Evolutionary conservation across 2,329 filamentous ascomycete species (phyloP).

Genomic region (Fusarium sp.): DNA sequence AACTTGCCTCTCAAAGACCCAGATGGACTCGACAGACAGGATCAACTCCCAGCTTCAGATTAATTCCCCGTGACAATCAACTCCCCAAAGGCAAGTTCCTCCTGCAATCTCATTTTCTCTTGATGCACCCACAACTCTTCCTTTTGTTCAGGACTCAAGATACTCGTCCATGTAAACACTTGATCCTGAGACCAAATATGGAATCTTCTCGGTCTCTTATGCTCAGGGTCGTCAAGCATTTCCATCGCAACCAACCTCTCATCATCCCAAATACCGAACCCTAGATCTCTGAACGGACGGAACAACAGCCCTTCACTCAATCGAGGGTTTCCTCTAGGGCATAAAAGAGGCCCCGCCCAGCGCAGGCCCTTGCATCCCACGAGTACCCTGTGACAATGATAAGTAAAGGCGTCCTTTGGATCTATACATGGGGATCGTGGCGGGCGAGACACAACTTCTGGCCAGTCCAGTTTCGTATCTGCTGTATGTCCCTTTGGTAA

Average conservation of each 20-base stretch:
- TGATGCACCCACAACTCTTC: constrained; percentile 11
- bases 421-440: constrained; percentile 3
- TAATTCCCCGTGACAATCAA: constrained; percentile 3
- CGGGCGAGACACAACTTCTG: neutral
- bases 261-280: constrained; percentile 31
- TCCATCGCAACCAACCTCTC: constrained; percentile 25
- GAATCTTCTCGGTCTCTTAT: constrained; percentile 7
- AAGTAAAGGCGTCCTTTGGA: constrained; percentile 1
- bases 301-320: constrained; percentile 21
- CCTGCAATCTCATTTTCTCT: neutral
- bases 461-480: neutral
- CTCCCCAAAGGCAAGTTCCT: constrained; percentile 5
- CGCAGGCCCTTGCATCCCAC: constrained; percentile 10
- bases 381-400: constrained; percentile 13
- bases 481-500: neutral
- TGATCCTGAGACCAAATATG: constrained; percentile 28
- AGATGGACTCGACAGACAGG: neutral
- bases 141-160: constrained; percentile 12
- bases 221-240: constrained; percentile 25
- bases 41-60: neutral
- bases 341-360: constrained; percentile 13
- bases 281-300: constrained; percentile 22
- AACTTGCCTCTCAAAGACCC: no score
- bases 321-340: neutral
- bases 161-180: constrained; percentile 32